Evolutionary conservation across 2,329 filamentous ascomycete species (phyloP).

Genomic region (Hypoxylon sp.): DNA sequence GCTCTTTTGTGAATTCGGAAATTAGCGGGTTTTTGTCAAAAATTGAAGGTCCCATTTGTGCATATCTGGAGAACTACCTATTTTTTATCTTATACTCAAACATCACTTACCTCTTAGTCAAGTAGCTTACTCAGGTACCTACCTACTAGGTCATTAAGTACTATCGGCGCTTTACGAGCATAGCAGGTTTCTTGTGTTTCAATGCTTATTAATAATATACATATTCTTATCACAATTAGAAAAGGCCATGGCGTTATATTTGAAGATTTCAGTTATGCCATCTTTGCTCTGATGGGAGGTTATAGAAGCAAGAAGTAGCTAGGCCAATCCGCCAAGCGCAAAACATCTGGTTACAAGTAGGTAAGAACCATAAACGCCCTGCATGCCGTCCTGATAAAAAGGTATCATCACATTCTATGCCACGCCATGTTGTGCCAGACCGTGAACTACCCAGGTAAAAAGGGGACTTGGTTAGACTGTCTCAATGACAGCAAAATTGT

Average conservation of each 20-base stretch:
- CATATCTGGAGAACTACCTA: conserved; percentile 20
- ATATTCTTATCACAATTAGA: not conserved
- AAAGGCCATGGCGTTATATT: not conserved
- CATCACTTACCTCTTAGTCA: no score
- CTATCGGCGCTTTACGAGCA: no score
- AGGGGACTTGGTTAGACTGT: no score
- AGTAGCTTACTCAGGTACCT: no score
- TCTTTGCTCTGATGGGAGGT: not conserved
- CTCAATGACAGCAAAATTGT: not conserved
- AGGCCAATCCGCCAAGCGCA: not conserved
- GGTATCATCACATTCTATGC: conserved; percentile 17
- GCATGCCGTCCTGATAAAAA: conserved; percentile 5
- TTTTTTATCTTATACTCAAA: not conserved
- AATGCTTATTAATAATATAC: not conserved
- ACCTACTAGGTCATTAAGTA: no score
- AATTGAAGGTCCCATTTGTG: conserved; percentile 42
- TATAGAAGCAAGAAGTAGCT: conserved; percentile 3
- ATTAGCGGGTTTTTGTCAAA: conserved; percentile 39
- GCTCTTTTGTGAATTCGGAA: conserved; percentile 41
- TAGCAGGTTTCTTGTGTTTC: no score
- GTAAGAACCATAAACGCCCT: conserved; percentile 18
- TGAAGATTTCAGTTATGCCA: not conserved
- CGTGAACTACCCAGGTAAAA: not conserved
- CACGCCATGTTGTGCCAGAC: conserved; percentile 10
- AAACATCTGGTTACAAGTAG: not conserved